Evolutionary conservation across 202 grass and related monocot genomes (phyloP), one percentile per base, ranked within the genome.

Genomic region (Bolboschoenoplectus hybrid): DNA sequence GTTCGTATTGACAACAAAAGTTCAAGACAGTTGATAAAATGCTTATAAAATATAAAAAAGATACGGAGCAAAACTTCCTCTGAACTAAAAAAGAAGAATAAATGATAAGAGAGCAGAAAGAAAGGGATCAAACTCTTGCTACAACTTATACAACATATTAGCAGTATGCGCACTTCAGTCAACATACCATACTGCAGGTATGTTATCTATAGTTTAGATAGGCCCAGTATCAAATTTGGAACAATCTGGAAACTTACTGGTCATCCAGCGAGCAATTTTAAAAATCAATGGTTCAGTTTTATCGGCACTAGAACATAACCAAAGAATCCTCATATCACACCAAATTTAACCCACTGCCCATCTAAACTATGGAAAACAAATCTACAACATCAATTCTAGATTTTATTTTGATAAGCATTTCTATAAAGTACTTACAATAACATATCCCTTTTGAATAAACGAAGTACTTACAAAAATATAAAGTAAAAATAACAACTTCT

Each of bases 11-110:
- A 77, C 13, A 76, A 36, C 49, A 47, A 55, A 83, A 35, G 12
- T 19, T 35, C 49, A 68, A 53, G 17, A 66, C 43, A 53, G 34
- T 67, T 40, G 32, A 69, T 36, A 50, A 82, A 53, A 83, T 82
- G 2, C 62, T 82, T 14, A 66, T 34, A 0, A 82, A 64, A 17
- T 56, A 16, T 10, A 66, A 63, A 32, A 82, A 32, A 66, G 17
- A 49, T 3, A 57, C 1, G 12, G 7, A 57, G 12, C 4, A 39
- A 57, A 26, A 57, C 16, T 39, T 38, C 32, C 51, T 57, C 3
- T 38, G 11, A 26, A 73, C 8, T 41, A 68, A 50, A 49, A 63
- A 63, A 19, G 14, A 72, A 47, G 9, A 72, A 7, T 46, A 47
- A 72, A 47, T 26, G 26, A 69, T 17, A 69, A 69, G 39, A 69